Evolutionary conservation across 805 yeast genomes (phyloP).

Genomic region (Starmerella tilneyi): DNA sequence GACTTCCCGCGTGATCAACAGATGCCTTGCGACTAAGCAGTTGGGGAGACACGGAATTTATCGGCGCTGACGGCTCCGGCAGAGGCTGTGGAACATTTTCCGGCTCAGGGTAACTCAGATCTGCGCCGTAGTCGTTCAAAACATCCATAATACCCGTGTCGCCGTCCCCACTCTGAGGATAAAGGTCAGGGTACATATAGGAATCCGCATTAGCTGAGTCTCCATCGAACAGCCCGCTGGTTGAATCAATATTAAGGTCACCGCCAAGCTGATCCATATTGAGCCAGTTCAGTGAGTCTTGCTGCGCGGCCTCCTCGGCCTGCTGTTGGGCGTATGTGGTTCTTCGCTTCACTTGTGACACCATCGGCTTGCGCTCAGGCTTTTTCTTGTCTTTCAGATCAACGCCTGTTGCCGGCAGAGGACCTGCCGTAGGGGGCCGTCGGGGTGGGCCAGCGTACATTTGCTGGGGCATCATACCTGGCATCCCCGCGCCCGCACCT

Average conservation of each 20-base stretch:
- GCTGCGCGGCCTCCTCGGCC: constrained; percentile 6
- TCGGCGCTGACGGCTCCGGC: not conserved
- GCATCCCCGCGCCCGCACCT: not conserved
- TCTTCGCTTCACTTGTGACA: not conserved
- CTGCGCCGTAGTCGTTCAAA: constrained; percentile 4
- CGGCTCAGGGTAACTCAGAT: not conserved
- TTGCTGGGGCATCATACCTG: constrained; percentile 5
- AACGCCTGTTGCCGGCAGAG: not conserved
- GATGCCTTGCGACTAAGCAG: constrained; percentile 1
- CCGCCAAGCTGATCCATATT: constrained; percentile 21
- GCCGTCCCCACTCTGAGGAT: not conserved
- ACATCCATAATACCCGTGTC: constrained; percentile 12
- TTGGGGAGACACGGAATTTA: constrained; percentile 5
- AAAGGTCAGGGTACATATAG: constrained; percentile 9
- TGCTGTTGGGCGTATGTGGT: constrained; percentile 5
- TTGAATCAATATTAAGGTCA: constrained; percentile 9
- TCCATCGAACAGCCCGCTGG: constrained; percentile 11
- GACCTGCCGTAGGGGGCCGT: not conserved
- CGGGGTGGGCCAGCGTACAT: not conserved
- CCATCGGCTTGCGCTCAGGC: not conserved
- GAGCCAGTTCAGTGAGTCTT: constrained; percentile 20
- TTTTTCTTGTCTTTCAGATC: constrained; percentile 1
- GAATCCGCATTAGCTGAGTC: constrained; percentile 2
- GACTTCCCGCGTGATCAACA: constrained; percentile 9
- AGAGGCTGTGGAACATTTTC: not conserved